phyloP scores from a whole-genome alignment of 1,284 basidiomycete genomes.

The Marasmius sp. region DNA sequence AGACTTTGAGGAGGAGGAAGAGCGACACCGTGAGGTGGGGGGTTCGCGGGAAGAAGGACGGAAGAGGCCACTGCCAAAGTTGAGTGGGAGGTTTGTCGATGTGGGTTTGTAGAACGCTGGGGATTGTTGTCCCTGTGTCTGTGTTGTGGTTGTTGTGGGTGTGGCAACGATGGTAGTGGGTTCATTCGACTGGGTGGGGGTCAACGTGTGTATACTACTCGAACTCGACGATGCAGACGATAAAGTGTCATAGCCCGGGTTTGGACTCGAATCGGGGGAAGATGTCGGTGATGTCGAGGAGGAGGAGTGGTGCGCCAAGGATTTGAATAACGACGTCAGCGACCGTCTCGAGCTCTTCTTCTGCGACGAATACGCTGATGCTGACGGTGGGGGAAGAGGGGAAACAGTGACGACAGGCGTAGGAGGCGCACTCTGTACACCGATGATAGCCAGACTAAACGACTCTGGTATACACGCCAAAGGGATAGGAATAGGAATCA shows the following conservation, averaged over 20 bases:
- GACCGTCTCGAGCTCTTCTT: neutral
- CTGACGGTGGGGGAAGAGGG: neutral
- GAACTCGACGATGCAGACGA: slow-evolving; percentile 20
- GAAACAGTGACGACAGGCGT: neutral
- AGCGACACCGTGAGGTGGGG: neutral
- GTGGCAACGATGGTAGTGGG: neutral
- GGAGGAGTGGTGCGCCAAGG: slow-evolving; percentile 30
- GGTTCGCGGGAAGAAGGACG: slow-evolving; percentile 35
- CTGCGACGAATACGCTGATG: neutral
- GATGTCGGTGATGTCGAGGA: slow-evolving; percentile 24
- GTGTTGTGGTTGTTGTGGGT: slow-evolving; percentile 6
- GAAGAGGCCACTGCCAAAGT: slow-evolving; percentile 47
- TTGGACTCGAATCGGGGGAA: slow-evolving; percentile 22
- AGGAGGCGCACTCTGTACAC: slow-evolving; percentile 16
- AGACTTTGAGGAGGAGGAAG: too few relatives aligned
- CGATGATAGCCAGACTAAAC: neutral
- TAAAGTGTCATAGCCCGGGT: slow-evolving; percentile 16
- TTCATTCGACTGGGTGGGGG: slow-evolving; percentile 20
- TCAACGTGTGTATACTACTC: slow-evolving; percentile 22
- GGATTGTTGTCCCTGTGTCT: slow-evolving; percentile 12
- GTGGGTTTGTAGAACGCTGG: slow-evolving; percentile 14
- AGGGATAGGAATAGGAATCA: slow-evolving; percentile 17
- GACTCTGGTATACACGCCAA: neutral
- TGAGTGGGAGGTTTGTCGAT: slow-evolving; percentile 25
- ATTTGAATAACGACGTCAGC: slow-evolving; percentile 11